These are phyloP conservation scores for Pelargonium myrrhifolium DNA, from an alignment of 441 rosid genomes.

Conservation along the genomic window DNA sequence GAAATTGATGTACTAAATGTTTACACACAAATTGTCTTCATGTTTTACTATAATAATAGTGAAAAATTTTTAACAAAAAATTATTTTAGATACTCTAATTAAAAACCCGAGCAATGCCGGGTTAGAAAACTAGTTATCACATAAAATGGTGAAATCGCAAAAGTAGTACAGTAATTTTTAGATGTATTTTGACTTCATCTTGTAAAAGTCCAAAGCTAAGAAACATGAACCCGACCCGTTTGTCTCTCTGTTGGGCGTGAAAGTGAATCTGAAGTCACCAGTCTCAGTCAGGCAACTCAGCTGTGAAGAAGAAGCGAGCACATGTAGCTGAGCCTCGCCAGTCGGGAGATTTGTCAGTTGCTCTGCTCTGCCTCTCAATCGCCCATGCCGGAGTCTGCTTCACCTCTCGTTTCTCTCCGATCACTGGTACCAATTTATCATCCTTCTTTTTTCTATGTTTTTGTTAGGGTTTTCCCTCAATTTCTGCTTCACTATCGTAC, in stretches of 20 bases:
- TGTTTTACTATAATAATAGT: no score
- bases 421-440: not conserved
- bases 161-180: no score
- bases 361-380: not conserved
- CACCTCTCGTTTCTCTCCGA: not conserved
- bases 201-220: no score
- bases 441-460: not conserved
- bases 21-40: no score
- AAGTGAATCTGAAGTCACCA: not conserved
- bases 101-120: no score
- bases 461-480: not conserved
- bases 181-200: no score
- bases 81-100: no score
- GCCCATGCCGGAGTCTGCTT: not conserved
- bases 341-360: not conserved
- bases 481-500: not conserved
- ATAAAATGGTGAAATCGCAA: no score
- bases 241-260: not conserved
- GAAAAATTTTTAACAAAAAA: no score
- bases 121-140: no score
- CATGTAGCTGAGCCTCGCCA: not conserved
- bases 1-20: no score
- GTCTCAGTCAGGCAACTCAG: no score
- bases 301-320: not conserved
- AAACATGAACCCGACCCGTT: not conserved